Conservation (phyloP, 2,329 filamentous ascomycete genomes). For the Pleomassaria siparia region DNA sequence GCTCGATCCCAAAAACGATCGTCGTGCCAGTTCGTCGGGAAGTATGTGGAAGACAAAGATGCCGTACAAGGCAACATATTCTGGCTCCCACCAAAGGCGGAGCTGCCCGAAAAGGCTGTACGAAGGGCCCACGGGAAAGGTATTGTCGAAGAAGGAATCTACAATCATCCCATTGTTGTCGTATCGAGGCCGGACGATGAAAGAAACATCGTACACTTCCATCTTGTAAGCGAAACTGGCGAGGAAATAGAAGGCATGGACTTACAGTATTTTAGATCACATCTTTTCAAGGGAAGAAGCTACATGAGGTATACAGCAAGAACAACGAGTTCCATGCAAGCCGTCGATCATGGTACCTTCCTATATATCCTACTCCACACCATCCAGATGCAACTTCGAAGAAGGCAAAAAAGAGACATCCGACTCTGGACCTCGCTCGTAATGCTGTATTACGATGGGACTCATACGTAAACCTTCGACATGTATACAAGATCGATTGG, state of each 20-base stretch:
- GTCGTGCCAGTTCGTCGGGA: slow-evolving; percentile 6
- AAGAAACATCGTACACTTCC: slow-evolving; percentile 32
- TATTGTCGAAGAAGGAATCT: slow-evolving; percentile 34
- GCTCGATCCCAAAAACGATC: slow-evolving; percentile 2
- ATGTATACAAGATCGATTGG: slow-evolving; percentile 39
- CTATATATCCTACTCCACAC: slow-evolving; percentile 31
- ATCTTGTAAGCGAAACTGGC: slow-evolving; percentile 32
- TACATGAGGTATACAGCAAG: slow-evolving; percentile 35
- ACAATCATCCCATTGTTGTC: slow-evolving; percentile 37
- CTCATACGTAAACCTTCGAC: slow-evolving; percentile 38
- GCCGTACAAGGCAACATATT: slow-evolving; percentile 29
- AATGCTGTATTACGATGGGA: slow-evolving; percentile 29
- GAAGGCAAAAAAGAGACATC: slow-evolving; percentile 33
- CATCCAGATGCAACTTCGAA: slow-evolving; percentile 37
- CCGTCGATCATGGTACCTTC: slow-evolving; percentile 36
- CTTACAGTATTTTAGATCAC: slow-evolving; percentile 33
- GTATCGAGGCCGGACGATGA: slow-evolving; percentile 33
- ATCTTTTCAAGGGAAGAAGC: slow-evolving; percentile 35
- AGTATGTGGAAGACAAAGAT: slow-evolving; percentile 5
- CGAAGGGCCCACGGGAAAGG: slow-evolving; percentile 34
- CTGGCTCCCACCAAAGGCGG: slow-evolving; percentile 34
- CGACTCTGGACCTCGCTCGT: slow-evolving; percentile 26
- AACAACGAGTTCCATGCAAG: slow-evolving; percentile 35
- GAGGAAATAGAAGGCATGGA: too few species aligned
- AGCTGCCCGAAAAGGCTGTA: slow-evolving; percentile 29